Base-by-base conservation (phyloP, 352 stramenopile species). In the Globisporangium orthogonon region DNA sequence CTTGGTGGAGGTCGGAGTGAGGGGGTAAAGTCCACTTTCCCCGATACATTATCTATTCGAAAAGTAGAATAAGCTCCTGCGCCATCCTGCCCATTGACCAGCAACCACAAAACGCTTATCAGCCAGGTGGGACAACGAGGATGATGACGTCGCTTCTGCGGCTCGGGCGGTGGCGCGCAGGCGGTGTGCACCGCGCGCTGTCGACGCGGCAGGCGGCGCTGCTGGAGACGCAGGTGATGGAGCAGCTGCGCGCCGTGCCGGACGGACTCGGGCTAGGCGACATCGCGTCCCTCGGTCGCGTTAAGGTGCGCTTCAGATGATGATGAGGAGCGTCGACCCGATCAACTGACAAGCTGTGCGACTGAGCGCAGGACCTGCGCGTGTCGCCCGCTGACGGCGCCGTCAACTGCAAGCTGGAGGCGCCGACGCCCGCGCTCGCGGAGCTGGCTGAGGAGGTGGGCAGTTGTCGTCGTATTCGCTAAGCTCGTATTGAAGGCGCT, bases 331-430 rank as follows among this genome's bases (percentile, higher is more conserved):
- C 37, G 37, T 15, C 11, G 10, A 13, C 4, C 37, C 4, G 2
- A 43, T 1, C 11, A 13, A 13, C 11, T 43, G 37, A 17, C 15
- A 18, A 1, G 7, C 44, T 29, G 14, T 23, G 23, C 23, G 23
- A 23, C 23, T 23, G 23, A 23, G 23, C 23, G 23, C 29, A 92
- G 83, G 70, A 92, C 5, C 66, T 92, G 31, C 60, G 58, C 30
- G 78, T 90, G 5, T 60, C 43, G 9, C 67, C 70, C 2, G 67
- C 80, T 1, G 63, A 46, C 7, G 79, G 79, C 4, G 56, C 60
- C n/a, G 78, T 92, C n/a, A 55, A 64, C n/a, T 91, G 75, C 63
- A 87, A 86, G 54, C 73, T 94, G 15, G 82, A 91, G 52, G 68
- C 74, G 40, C 78, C 78, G 28, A 86, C 85, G 48, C 75, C 80